Conservation (phyloP, 1,139 yeast species). For the Candida sp. region DNA sequence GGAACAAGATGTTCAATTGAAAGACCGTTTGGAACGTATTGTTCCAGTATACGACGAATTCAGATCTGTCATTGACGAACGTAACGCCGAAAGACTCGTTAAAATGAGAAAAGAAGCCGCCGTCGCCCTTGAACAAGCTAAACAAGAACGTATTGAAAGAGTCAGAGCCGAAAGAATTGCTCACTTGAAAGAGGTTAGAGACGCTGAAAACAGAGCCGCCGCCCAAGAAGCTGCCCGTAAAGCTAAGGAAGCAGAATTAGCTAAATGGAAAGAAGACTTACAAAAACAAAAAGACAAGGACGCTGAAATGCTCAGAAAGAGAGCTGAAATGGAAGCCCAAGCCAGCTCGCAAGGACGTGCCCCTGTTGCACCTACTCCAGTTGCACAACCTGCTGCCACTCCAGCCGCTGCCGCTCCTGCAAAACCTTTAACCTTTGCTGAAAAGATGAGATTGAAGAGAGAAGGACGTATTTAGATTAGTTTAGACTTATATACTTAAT, state of each 20-base stretch:
- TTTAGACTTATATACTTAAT: not conserved
- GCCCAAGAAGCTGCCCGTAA: conserved; percentile 25
- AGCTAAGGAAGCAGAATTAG: conserved; percentile 42
- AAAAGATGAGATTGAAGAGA: conserved; percentile 60
- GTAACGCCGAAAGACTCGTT: conserved; percentile 47
- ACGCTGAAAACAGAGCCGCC: conserved; percentile 37
- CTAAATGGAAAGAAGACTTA: conserved; percentile 37
- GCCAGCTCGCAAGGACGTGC: conserved; percentile 18
- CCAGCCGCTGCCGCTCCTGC: conserved; percentile 20
- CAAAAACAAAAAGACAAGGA: conserved; percentile 45
- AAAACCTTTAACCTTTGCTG: conserved; percentile 49
- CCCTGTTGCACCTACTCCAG: conserved; percentile 6
- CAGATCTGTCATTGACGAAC: conserved; percentile 44
- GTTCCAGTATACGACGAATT: conserved; percentile 60
- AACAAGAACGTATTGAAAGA: conserved; percentile 63
- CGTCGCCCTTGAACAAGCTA: conserved; percentile 59
- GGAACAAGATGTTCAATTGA: conserved; percentile 62
- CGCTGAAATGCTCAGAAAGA: conserved; percentile 34
- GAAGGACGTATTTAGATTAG: conserved; percentile 11
- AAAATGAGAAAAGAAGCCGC: conserved; percentile 49
- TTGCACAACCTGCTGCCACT: conserved; percentile 16
- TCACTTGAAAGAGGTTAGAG: conserved; percentile 40
- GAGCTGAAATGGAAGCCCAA: conserved; percentile 34
- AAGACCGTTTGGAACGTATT: conserved; percentile 66
- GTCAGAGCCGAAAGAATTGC: conserved; percentile 53